phyloP scores from a whole-genome alignment of 148 eudicot species.

The Rhododendron mucronatum region DNA sequence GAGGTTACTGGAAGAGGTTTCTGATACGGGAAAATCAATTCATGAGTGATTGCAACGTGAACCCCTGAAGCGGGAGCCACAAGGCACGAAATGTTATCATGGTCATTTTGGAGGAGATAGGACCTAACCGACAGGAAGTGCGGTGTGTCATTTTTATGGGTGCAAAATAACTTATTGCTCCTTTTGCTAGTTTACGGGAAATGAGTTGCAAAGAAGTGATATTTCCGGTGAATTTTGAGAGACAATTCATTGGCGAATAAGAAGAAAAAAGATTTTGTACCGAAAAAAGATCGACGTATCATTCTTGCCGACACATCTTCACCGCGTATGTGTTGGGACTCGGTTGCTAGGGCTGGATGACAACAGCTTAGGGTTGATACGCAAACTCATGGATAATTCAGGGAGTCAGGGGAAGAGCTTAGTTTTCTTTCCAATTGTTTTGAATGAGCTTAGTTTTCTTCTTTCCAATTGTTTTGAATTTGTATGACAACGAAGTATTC shows the following conservation, averaged over 20 bases:
- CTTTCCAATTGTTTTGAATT: not conserved
- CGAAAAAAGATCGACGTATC: not conserved
- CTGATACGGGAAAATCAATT: slow-evolving; percentile 53
- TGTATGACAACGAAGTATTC: not conserved
- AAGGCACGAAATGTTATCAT: not conserved
- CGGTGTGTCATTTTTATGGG: slow-evolving; percentile 2
- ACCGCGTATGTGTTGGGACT: not conserved
- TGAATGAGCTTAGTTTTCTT: slow-evolving; percentile 4
- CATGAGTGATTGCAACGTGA: slow-evolving; percentile 84
- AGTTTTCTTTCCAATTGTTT: not conserved
- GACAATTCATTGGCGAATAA: slow-evolving; percentile 3
- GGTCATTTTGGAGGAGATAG: not conserved
- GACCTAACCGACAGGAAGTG: not conserved
- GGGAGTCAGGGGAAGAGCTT: slow-evolving; percentile 8
- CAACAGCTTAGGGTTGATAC: not conserved
- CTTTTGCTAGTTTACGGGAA: slow-evolving; percentile 1
- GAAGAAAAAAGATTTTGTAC: not conserved
- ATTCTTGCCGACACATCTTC: not conserved
- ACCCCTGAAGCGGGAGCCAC: slow-evolving; percentile 28
- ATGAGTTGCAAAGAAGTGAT: slow-evolving; percentile 1
- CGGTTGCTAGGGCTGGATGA: not conserved
- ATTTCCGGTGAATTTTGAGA: not conserved
- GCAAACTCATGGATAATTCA: not conserved
- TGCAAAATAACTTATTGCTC: slow-evolving; percentile 2
- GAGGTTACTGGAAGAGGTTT: slow-evolving; percentile 57